Conservation (phyloP, 2,329 filamentous ascomycete genomes). For the Lizonia empirigonia region DNA sequence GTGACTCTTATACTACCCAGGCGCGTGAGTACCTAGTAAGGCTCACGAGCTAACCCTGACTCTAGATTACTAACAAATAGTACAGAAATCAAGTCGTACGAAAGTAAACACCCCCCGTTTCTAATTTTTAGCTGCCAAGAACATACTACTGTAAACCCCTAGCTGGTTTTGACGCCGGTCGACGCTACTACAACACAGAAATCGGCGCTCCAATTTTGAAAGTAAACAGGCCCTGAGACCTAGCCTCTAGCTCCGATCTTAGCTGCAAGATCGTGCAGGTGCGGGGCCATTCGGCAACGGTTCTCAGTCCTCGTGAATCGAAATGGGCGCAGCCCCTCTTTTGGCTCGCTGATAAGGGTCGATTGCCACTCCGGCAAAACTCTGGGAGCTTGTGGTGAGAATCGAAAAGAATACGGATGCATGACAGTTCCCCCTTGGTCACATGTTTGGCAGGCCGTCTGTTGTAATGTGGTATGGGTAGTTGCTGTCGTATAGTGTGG, state of each 20-base stretch:
- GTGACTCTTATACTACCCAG: too few relatives aligned
- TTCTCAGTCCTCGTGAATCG: constrained; percentile 1
- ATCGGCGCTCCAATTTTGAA: too few relatives aligned
- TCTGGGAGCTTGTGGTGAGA: neutral
- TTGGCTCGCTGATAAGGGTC: neutral
- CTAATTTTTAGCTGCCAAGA: too few relatives aligned
- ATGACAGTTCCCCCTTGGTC: neutral
- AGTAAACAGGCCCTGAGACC: too few relatives aligned
- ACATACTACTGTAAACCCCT: too few relatives aligned
- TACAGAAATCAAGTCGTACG: too few relatives aligned
- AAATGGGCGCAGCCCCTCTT: constrained; percentile 1
- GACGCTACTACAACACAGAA: too few relatives aligned
- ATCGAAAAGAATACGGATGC: neutral
- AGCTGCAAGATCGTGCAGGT: constrained; percentile 17
- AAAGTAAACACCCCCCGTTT: too few relatives aligned
- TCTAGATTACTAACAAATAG: too few relatives aligned
- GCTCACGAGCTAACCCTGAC: too few relatives aligned
- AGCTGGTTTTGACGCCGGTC: too few relatives aligned
- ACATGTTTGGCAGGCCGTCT: neutral
- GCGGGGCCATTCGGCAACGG: constrained; percentile 7
- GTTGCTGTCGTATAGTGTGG: constrained; percentile 4
- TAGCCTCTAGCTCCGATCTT: constrained; percentile 8
- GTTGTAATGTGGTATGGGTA: neutral
- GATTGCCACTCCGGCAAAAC: neutral
- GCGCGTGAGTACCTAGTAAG: too few relatives aligned